Evolutionary conservation across 768 basidiomycete genomes (phyloP).

Genomic region (Coprinopsis marcescibilis): DNA sequence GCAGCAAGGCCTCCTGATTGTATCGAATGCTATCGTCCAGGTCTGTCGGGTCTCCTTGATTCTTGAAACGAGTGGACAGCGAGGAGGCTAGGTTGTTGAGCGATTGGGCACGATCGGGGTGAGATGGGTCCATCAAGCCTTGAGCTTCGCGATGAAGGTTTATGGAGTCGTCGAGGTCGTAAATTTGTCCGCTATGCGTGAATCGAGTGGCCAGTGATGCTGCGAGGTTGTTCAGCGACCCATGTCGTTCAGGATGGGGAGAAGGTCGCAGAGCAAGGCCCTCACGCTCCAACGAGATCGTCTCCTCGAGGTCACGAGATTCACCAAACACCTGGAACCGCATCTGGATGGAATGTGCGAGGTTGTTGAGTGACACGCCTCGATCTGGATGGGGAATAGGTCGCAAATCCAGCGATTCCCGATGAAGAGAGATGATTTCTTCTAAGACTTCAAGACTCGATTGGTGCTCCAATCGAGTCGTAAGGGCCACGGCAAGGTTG

Average conservation of each 20-base stretch:
- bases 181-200: too few relatives aligned
- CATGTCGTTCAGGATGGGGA: too few relatives aligned
- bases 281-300: too few relatives aligned
- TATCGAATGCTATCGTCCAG: conserved; percentile 11
- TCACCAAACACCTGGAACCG: too few relatives aligned
- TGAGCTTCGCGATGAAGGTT: conserved; percentile 7
- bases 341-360: too few relatives aligned
- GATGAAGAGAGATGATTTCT: conserved; percentile 8
- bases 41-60: neutral
- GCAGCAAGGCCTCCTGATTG: conserved; percentile 8
- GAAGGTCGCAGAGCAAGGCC: too few relatives aligned
- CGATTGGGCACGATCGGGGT: conserved; percentile 4
- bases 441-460: conserved; percentile 6
- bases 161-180: conserved; percentile 14
- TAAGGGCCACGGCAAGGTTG: neutral
- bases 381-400: too few relatives aligned
- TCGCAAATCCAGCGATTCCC: too few relatives aligned
- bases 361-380: too few relatives aligned
- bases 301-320: too few relatives aligned
- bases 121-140: conserved; percentile 1
- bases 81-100: neutral
- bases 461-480: conserved; percentile 11
- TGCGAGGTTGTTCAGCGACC: too few relatives aligned
- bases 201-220: too few relatives aligned
- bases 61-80: conserved; percentile 11